A percentile compares a stretch with the other conserved stretches of the same genome.
These are phyloP conservation scores for Boechera stricta DNA, from an alignment of 345 rosid species.

Conservation along the genomic window DNA sequence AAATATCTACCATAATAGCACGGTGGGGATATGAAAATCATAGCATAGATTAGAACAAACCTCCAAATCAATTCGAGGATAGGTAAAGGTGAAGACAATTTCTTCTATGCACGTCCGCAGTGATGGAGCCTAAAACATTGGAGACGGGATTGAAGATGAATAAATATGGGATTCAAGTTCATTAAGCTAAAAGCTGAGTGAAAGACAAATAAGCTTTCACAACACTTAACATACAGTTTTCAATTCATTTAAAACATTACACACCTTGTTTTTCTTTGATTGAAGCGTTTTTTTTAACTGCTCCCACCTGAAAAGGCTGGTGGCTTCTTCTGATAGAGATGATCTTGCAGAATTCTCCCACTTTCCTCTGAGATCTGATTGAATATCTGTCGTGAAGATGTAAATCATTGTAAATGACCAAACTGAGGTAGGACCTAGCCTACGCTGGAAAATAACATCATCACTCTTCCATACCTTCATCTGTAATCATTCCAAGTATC, in stretches of 20 bases:
- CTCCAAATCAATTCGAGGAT: conserved; percentile 98
- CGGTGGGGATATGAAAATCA: neutral
- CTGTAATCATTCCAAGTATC: conserved; percentile 85
- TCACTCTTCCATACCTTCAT: conserved; percentile 59
- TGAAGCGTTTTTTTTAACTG: conserved; percentile 73
- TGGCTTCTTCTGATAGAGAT: conserved; percentile 69
- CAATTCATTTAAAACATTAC: neutral
- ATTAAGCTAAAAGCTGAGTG: conserved; percentile 3
- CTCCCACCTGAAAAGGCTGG: conserved; percentile 74
- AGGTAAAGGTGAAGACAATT: conserved; percentile 77
- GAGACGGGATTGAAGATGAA: conserved; percentile 4
- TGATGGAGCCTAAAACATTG: conserved; percentile 62
- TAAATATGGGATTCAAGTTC: conserved; percentile 19
- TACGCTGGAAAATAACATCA: conserved; percentile 7
- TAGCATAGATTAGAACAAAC: conserved; percentile 45
- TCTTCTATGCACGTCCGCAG: conserved; percentile 83
- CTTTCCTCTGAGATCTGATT: conserved; percentile 79
- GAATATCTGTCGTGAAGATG: conserved; percentile 56
- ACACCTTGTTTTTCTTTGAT: conserved; percentile 79
- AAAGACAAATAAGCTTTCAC: neutral
- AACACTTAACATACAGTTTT: conserved; percentile 1
- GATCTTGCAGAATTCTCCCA: conserved; percentile 72
- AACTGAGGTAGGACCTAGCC: neutral
- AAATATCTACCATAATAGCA: neutral
- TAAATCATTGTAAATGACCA: conserved; percentile 33